Evolutionary conservation across 139 green algal species (phyloP).

Genomic region (Auxenochlorella protothecoides): DNA sequence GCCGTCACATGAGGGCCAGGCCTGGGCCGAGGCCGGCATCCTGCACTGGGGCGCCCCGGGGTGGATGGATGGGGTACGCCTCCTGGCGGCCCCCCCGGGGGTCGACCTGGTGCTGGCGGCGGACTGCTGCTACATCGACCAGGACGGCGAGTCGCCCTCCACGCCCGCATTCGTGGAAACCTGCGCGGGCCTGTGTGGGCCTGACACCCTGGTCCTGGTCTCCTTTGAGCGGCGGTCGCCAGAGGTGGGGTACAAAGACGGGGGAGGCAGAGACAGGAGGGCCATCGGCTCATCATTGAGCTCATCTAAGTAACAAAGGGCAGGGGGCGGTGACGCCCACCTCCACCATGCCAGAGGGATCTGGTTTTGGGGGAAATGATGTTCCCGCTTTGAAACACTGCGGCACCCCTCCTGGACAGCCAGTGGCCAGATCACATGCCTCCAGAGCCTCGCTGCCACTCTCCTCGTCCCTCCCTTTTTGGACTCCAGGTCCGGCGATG

Average conservation of each 20-base stretch:
- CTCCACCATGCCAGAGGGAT: too few relatives aligned
- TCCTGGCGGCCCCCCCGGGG: background rate
- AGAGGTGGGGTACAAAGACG: slow-evolving; percentile 1
- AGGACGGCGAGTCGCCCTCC: slow-evolving; percentile 12
- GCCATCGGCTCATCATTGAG: too few relatives aligned
- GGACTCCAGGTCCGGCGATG: slow-evolving; percentile 4
- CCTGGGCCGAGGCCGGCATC: slow-evolving; percentile 8
- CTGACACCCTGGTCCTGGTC: slow-evolving; percentile 19
- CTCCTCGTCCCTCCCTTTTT: too few relatives aligned
- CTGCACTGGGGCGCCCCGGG: slow-evolving; percentile 26
- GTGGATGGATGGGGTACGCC: slow-evolving; percentile 13
- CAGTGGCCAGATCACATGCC: too few relatives aligned
- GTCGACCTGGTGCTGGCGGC: slow-evolving; percentile 22
- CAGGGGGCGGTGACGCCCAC: too few relatives aligned
- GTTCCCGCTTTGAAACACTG: too few relatives aligned
- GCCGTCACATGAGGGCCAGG: background rate
- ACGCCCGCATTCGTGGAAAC: slow-evolving; percentile 27
- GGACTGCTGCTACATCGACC: slow-evolving; percentile 35
- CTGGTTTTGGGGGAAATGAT: too few relatives aligned
- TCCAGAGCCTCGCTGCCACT: too few relatives aligned
- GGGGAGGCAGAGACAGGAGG: too few relatives aligned
- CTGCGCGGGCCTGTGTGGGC: slow-evolving; percentile 24
- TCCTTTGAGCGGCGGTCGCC: slow-evolving; percentile 25
- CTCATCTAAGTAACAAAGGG: too few relatives aligned
- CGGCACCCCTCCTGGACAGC: too few relatives aligned